phyloP scores from a whole-genome alignment of 2,329 filamentous ascomycete species.

The Drechslerella coelobrocha region DNA sequence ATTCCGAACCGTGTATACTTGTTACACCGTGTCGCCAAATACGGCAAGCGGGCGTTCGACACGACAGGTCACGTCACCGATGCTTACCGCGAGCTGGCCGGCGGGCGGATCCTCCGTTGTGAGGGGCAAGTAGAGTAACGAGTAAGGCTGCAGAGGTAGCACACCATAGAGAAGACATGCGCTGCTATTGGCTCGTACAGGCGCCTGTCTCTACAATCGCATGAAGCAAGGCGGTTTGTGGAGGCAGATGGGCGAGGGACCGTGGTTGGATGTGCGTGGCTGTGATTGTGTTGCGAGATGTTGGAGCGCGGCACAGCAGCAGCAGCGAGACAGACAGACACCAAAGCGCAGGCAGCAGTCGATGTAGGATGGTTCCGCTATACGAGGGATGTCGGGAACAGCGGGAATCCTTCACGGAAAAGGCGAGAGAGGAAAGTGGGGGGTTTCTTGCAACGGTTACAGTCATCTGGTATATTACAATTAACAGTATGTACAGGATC shows the following conservation, averaged over 20 bases:
- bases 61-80: background rate
- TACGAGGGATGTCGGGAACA: background rate
- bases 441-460: too few species aligned
- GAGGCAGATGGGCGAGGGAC: slow-evolving; percentile 31
- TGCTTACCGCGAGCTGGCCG: background rate
- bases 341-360: background rate
- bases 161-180: background rate
- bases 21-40: slow-evolving; percentile 15
- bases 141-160: background rate
- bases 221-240: slow-evolving; percentile 42
- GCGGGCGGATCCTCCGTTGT: slow-evolving; percentile 21
- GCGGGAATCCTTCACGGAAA: too few species aligned
- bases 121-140: too few species aligned
- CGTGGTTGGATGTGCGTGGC: slow-evolving; percentile 26
- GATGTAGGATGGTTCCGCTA: background rate
- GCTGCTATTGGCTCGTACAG: slow-evolving; percentile 16
- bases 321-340: slow-evolving; percentile 1
- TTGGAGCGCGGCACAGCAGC: slow-evolving; percentile 48
- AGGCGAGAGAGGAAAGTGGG: too few species aligned
- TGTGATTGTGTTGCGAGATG: slow-evolving; percentile 25
- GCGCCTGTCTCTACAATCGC: slow-evolving; percentile 35
- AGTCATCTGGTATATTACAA: too few species aligned
- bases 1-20: too few species aligned
- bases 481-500: too few species aligned
- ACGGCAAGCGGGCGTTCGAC: too few species aligned